These are phyloP conservation scores for Tricholoma sp. DNA, from an alignment of 768 basidiomycete species.

Conservation along the genomic window DNA sequence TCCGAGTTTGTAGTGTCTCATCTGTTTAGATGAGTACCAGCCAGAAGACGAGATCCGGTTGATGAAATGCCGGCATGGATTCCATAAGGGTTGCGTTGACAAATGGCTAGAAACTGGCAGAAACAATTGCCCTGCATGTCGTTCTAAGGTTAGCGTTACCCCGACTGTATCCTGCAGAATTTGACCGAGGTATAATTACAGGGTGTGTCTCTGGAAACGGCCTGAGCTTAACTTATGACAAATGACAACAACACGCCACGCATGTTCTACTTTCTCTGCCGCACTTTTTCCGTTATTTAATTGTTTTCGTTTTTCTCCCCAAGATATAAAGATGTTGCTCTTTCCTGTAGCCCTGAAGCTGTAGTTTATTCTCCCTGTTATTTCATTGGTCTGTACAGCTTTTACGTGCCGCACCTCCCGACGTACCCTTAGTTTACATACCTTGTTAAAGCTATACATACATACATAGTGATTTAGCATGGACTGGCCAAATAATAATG, in stretches of 20 bases:
- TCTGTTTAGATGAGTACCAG: constrained; percentile 86
- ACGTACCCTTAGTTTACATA: not conserved
- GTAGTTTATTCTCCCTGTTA: not conserved
- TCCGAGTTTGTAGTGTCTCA: constrained; percentile 50
- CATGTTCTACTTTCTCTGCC: not conserved
- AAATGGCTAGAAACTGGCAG: constrained; percentile 80
- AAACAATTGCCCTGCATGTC: constrained; percentile 92
- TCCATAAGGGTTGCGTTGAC: constrained; percentile 86
- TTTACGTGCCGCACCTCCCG: not conserved
- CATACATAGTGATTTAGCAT: not conserved
- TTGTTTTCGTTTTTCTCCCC: not conserved
- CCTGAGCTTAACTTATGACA: not conserved
- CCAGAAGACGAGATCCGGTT: constrained; percentile 74
- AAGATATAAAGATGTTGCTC: not conserved
- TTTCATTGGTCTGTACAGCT: not conserved
- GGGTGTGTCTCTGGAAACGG: constrained; percentile 28
- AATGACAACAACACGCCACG: not conserved
- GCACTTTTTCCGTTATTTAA: not conserved
- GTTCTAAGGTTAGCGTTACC: constrained; percentile 52
- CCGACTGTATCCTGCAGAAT: not conserved
- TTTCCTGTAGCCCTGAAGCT: not conserved
- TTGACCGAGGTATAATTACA: constrained; percentile 8
- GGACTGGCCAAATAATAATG: not conserved
- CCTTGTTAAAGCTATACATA: not conserved
- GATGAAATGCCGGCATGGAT: constrained; percentile 82